Percentiles rank a stretch among this genome's conserved stretches.
Conservation (phyloP, 176 grass and related monocot species). For the Zoysia pacifica region DNA sequence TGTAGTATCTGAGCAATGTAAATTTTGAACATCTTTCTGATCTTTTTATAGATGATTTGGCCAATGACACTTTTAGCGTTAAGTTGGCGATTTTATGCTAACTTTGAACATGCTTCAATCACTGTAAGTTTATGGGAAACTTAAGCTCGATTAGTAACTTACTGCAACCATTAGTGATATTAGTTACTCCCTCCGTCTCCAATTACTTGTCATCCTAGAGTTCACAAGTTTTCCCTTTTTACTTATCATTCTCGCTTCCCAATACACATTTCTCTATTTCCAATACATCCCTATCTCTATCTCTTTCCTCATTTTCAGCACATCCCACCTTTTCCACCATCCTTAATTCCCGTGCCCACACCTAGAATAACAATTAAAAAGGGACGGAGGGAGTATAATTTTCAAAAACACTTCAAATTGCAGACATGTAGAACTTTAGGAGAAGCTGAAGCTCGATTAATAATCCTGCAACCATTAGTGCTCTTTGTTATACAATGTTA, state of each 20-base stretch:
- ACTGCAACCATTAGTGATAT: neutral
- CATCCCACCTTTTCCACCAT: too few relatives aligned
- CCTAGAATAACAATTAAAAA: too few relatives aligned
- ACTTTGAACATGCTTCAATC: neutral
- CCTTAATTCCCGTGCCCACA: too few relatives aligned
- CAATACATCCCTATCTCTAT: too few relatives aligned
- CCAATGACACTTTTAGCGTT: neutral
- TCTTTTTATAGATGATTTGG: neutral
- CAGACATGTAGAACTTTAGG: too few relatives aligned
- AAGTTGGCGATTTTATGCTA: neutral
- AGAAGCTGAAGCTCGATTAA: neutral
- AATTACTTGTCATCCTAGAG: too few relatives aligned
- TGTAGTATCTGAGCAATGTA: neutral
- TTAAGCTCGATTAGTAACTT: slow-evolving; percentile 7
- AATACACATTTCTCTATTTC: too few relatives aligned
- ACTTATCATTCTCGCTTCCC: too few relatives aligned
- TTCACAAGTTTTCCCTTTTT: too few relatives aligned
- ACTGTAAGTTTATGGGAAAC: neutral
- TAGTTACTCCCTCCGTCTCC: too few relatives aligned
- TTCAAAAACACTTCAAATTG: neutral
- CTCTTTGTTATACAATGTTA: neutral
- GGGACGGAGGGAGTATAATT: neutral
- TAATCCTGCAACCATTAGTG: too few relatives aligned
- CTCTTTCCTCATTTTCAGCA: too few relatives aligned
- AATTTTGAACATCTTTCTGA: slow-evolving; percentile 1